Base-by-base conservation (phyloP, 2,329 filamentous ascomycete species). In the Paraconiothyrium brasiliense region DNA sequence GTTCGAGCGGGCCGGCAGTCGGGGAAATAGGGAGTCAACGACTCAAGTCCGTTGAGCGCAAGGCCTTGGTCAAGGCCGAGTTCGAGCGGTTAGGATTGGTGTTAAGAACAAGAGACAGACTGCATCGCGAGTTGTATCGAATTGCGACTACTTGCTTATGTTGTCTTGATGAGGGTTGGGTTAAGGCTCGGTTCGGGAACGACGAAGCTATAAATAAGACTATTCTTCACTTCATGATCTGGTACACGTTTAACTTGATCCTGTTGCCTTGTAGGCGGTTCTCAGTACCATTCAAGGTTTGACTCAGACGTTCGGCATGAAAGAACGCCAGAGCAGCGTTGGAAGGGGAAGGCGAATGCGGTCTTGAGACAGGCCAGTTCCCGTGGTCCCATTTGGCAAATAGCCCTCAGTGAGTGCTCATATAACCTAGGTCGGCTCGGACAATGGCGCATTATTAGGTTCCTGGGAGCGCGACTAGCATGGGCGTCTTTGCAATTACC, bases 1-100 rank as follows among this genome's bases (percentile, higher is more conserved):
- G 56, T 78, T 11, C 65, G 76, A 55, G 76, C 75, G 20, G 76
- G 72, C 54, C 67, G 75, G 3, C 61, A 61, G n/a, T 65, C 67
- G 54, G 71, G 70, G 58, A 74, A 72, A 58, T 75, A 75, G 71
- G 54, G 20, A 14, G 20, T 50, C 37, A 13, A n/a, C 16, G 55
- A 43, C 41, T 57, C 54, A 11, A 64, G 58, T 35, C 61, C 61
- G 55, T 44, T 43, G 51, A 49, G 43, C 41, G 32, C 30, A 32
- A 60, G 43, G 39, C 22, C 20, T 27, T 14, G 16, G 30, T 37
- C 44, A 43, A 56, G 37, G 32, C 13, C 41, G 14, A 7, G 13
- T 20, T 30, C 34, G 24, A 16, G 20, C 9, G n/a, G 14, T 11
- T 55, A 54, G 30, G n/a, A 20, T 34, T 14, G 34, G 50, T 27